Percentiles rank a stretch among this genome's conserved stretches.
phyloP scores from a whole-genome alignment of 208 protist genomes.

The Cochliopodium minus region DNA sequence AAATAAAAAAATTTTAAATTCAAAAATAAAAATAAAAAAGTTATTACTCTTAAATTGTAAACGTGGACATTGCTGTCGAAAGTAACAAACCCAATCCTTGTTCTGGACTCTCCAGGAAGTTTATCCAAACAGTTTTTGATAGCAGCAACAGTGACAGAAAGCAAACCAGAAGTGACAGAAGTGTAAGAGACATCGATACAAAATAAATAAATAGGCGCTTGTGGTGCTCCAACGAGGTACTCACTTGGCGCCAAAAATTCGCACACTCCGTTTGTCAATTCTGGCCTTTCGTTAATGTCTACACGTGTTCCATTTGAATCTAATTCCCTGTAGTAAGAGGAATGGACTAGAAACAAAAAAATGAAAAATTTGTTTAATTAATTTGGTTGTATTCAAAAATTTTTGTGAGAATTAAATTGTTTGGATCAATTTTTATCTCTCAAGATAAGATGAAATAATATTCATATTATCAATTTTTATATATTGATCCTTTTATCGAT shows the following conservation, averaged over 20 bases:
- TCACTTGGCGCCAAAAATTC: conserved; percentile 80
- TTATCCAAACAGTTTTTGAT: conserved; percentile 16
- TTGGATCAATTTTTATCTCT: no score
- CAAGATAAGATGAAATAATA: no score
- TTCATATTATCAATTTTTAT: no score
- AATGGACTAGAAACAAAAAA: conserved; percentile 13
- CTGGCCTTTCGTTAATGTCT: conserved; percentile 56
- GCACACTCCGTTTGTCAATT: conserved; percentile 57
- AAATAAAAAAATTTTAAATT: no score
- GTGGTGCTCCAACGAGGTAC: conserved; percentile 69
- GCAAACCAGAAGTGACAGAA: conserved; percentile 55
- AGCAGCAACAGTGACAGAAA: conserved; percentile 19
- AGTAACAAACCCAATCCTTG: conserved; percentile 45
- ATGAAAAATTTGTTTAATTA: no score
- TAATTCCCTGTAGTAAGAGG: conserved; percentile 54
- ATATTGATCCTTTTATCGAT: no score
- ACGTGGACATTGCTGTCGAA: conserved; percentile 49
- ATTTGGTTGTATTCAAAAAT: no score
- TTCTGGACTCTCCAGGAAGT: conserved; percentile 19
- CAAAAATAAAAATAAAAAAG: no score
- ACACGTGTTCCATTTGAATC: conserved; percentile 54
- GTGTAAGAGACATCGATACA: conserved; percentile 76
- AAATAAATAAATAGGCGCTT: conserved; percentile 72
- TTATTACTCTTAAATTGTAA: conserved; percentile 42
- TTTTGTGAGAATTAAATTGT: no score